phyloP scores from a whole-genome alignment of 345 rosid species.

The Aquilaria sinensis region DNA sequence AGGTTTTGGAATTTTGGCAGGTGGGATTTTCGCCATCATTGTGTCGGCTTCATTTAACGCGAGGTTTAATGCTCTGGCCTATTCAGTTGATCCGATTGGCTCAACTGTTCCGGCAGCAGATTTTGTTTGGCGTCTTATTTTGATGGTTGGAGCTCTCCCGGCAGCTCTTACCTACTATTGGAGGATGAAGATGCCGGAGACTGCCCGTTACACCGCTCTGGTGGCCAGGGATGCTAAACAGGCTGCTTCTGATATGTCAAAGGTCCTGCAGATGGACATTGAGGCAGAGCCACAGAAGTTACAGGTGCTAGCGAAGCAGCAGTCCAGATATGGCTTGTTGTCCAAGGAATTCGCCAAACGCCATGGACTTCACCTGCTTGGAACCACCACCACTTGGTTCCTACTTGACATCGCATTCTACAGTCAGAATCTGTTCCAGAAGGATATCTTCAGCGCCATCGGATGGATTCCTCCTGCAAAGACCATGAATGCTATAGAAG shows the following conservation, averaged over 20 bases:
- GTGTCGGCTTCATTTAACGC: slow-evolving; percentile 45
- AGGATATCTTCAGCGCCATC: slow-evolving; percentile 77
- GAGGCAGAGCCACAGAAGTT: slow-evolving; percentile 45
- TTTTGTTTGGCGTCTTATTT: slow-evolving; percentile 72
- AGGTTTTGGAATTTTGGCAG: slow-evolving; percentile 77
- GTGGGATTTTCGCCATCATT: slow-evolving; percentile 63
- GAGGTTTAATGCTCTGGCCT: slow-evolving; percentile 45
- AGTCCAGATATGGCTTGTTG: slow-evolving; percentile 52
- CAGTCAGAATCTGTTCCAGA: slow-evolving; percentile 82
- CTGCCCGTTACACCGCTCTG: slow-evolving; percentile 85
- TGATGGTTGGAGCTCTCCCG: slow-evolving; percentile 79
- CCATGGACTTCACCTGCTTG: slow-evolving; percentile 81
- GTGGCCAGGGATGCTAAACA: slow-evolving; percentile 68
- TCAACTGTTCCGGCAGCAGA: slow-evolving; percentile 72
- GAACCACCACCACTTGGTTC: slow-evolving; percentile 82
- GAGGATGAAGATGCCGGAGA: slow-evolving; percentile 86
- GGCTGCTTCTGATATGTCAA: slow-evolving; percentile 80
- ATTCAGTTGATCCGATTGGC: slow-evolving; percentile 29
- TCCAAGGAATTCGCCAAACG: slow-evolving; percentile 45
- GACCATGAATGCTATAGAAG: slow-evolving; percentile 75
- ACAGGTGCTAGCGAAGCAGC: slow-evolving; percentile 14
- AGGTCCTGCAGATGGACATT: slow-evolving; percentile 64
- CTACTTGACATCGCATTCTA: slow-evolving; percentile 80
- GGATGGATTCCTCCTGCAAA: slow-evolving; percentile 81
- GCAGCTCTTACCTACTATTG: slow-evolving; percentile 80